Base-by-base conservation (phyloP, 495 filamentous ascomycete species). In the Penicillium argentinense region DNA sequence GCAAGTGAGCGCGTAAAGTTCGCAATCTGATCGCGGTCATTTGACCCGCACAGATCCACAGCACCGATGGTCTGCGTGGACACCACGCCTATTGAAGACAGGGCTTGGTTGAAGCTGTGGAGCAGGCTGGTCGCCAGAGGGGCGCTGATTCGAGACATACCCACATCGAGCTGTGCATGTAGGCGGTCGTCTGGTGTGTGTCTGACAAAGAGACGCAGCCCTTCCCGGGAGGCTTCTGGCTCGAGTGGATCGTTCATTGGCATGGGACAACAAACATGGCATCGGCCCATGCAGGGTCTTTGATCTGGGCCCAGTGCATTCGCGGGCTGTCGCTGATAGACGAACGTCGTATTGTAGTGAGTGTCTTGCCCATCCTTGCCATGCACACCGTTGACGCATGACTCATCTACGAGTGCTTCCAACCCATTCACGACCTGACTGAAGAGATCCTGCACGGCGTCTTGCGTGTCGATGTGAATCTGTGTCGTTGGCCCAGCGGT, bases 51-150 rank as follows among this genome's bases (percentile, higher is more conserved):
- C 12, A 61, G 9, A 0, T 58, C 54, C 1, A 58, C 38, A 9
- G 32, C 32, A 5, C 48, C 45, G 9, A 56, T 33, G 0, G 45
- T 17, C 13, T 56, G 53, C 3, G 24, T 44, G 1, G 45, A 30
- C 0, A 14, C 14, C 0, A 22, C 22, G 6, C 34, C 27, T 9
- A 60, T 37, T 16, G 56, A 56, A 9, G 27, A 38, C 0, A 60
- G 19, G 3, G 53, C 53, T 16, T 45, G 30, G 32, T 50, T 30
- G 19, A 60, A 60, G 21, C 45, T 53, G 12, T 56, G 34, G n/a
- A 60, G 46, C 2, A 60, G 28, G 42, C 56, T 53, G 2, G 37
- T 50, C 13, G 45, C 56, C n/a, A 53, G n/a, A 21, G 37, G 38
- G 7, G 47, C 14, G n/a, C 17, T 38, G 0, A 49, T 42, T 1